Evolutionary conservation across 768 basidiomycete species (phyloP).

Genomic region (Stropharia rugosoannulata): DNA sequence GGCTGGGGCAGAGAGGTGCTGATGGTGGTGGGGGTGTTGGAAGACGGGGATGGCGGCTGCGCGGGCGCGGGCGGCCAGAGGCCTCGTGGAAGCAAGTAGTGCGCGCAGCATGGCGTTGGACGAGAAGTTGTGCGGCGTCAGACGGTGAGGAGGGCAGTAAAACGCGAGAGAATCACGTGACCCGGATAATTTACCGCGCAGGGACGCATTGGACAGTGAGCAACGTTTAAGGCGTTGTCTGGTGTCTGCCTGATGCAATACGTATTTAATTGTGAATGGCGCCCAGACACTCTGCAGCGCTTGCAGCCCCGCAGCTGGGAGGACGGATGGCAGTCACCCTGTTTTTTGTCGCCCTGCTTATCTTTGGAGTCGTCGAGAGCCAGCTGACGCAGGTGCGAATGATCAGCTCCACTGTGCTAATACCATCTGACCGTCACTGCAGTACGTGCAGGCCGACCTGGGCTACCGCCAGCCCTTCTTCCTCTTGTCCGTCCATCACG

Average conservation of each 20-base stretch:
- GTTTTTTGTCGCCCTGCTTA: conserved; percentile 60
- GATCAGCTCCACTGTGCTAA: neutral
- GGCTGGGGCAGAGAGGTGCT: conserved; percentile 15
- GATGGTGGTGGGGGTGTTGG: conserved; percentile 32
- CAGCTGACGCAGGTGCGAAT: conserved; percentile 69
- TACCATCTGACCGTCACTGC: conserved; percentile 6
- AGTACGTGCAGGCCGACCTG: conserved; percentile 81
- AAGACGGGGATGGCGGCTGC: conserved; percentile 29
- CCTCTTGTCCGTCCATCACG: conserved; percentile 61
- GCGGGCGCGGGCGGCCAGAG: conserved; percentile 54
- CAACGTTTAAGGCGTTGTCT: no score
- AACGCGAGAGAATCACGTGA: neutral
- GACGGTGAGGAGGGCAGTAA: conserved; percentile 2
- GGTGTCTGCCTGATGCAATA: no score
- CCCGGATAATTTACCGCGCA: no score
- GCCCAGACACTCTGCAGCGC: conserved; percentile 17
- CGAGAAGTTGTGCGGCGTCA: neutral
- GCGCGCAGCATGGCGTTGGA: conserved; percentile 55
- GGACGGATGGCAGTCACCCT: conserved; percentile 50
- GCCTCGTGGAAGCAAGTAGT: conserved; percentile 60
- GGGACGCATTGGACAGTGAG: no score
- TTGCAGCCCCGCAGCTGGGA: no score
- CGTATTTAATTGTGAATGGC: no score
- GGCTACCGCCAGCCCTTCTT: conserved; percentile 88
- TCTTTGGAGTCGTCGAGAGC: conserved; percentile 78